Base-by-base conservation (phyloP, 2,329 filamentous ascomycete genomes). In the Ustulina deusta region DNA sequence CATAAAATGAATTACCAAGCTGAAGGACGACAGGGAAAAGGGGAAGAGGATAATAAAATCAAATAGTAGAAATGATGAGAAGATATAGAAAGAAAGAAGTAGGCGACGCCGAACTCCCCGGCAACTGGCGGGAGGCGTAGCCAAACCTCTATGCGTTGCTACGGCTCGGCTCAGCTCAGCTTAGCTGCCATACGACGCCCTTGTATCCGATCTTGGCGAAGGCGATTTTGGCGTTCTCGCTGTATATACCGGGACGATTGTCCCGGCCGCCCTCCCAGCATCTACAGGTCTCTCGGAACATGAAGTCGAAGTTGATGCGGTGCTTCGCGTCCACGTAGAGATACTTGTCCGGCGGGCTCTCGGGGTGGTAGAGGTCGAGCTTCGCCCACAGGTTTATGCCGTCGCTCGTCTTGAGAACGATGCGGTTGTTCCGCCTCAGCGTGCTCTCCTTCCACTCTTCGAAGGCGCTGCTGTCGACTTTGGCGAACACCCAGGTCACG, bases 181-280 rank as follows among this genome's bases (percentile, higher is more conserved):
- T 34, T 7, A 61, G 48, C 13, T 61, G 48, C 59, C 48, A 61
- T 34, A 54, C n/a, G 13, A 54, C 36, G 17, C 27, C 38, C 27
- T 22, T 44, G 22, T 54, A 61, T 4, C 22, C 10, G 15, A 55
- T 34, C 25, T 34, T 42, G 1, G 27, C 17, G 6, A 34, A 51
- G 17, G 58, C 54, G 6, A 3, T 55, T 5, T 2, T 25, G 3
- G 17, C 29, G 7, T 6, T 22, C 32, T 4, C 20, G 9, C 15
- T 13, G 15, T n/a, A 1, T 17, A 2, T n/a, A 17, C 25, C 17
- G 3, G 49, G 49, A 6, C 25, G 49, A 15, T 4, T 2, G 6
- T 51, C 25, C 5, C 3, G 1, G 17, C 44, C 52, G 10, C 25
- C 7, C 1, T 29, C 15, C 54, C 55, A 64, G 15, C 32, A 38